Percentiles rank a stretch among this genome's conserved stretches.
phyloP scores from a whole-genome alignment of 2,329 filamentous ascomycete species.

The Scedosporium minutisporum region DNA sequence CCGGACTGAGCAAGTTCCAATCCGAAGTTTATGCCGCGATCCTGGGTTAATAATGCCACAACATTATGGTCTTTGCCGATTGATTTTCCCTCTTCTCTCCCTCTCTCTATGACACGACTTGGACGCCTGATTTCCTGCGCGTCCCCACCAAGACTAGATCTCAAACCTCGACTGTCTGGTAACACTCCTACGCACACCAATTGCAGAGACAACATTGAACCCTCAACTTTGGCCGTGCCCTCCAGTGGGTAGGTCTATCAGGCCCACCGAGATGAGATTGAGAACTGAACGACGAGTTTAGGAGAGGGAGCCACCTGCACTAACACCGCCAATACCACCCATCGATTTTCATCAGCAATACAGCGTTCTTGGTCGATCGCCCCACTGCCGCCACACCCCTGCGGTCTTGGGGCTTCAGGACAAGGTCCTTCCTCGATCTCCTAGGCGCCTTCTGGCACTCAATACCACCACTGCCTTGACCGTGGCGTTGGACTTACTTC shows the following conservation, averaged over 20 bases:
- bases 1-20: background rate
- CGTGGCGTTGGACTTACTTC: background rate
- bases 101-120: background rate
- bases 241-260: background rate
- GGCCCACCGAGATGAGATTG: background rate
- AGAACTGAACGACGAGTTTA: background rate
- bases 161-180: background rate
- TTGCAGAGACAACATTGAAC: background rate
- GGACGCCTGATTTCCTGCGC: background rate
- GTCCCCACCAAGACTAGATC: background rate
- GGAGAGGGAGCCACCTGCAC: background rate
- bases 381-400: background rate
- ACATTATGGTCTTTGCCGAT: background rate
- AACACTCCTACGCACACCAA: background rate
- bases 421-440: background rate
- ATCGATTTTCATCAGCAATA: background rate
- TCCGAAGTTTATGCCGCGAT: background rate
- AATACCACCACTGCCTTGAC: background rate
- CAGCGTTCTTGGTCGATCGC: background rate
- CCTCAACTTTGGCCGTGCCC: background rate
- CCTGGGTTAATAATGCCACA: background rate
- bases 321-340: background rate
- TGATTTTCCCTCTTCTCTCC: background rate
- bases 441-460: background rate
- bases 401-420: background rate